Conservation (phyloP, 768 basidiomycete genomes). For the Mycena amicta region DNA sequence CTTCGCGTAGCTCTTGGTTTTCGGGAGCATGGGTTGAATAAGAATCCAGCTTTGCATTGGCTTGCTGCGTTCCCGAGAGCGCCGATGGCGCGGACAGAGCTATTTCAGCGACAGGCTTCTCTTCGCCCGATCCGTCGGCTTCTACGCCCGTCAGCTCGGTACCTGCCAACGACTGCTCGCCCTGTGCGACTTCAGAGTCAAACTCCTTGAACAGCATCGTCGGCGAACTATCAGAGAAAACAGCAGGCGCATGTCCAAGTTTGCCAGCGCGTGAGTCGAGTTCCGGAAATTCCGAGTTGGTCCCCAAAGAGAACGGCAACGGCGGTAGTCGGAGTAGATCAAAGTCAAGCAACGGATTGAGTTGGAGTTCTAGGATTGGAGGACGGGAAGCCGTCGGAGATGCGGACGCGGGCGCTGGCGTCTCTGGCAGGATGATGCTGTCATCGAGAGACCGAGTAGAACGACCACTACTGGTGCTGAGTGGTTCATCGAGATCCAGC, state of each 20-base stretch:
- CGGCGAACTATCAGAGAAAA: no score
- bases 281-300: background rate
- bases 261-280: background rate
- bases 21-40: no score
- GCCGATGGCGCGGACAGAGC: no score
- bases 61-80: no score
- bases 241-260: background rate
- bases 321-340: constrained; percentile 18
- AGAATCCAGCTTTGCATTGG: no score
- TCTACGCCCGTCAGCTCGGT: no score
- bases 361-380: constrained; percentile 4
- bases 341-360: constrained; percentile 6
- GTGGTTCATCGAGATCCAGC: no score
- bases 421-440: background rate
- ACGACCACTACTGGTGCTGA: background rate
- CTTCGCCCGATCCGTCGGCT: no score
- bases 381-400: background rate
- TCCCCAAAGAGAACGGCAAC: constrained; percentile 1
- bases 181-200: no score
- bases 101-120: no score
- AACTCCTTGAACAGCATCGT: background rate
- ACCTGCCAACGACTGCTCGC: background rate
- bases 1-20: no score
- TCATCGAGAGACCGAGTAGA: background rate
- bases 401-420: background rate